Evolutionary conservation across 306 rosid genomes (phyloP).

Genomic region (Inga leiocalycina): DNA sequence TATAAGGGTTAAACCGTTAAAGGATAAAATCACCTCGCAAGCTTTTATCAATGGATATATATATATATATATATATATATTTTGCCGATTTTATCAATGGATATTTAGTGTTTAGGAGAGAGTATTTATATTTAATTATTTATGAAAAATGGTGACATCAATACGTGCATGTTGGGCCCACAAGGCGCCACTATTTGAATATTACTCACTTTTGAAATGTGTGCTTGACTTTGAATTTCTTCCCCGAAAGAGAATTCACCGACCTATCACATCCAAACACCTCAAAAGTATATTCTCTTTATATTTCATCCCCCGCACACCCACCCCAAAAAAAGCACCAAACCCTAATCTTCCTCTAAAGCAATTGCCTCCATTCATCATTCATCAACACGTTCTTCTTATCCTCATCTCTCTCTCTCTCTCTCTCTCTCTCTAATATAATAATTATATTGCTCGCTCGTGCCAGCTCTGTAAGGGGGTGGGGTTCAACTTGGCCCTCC

Average conservation of each 20-base stretch:
- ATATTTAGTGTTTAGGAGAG: too few relatives aligned
- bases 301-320: background rate
- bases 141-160: background rate
- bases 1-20: too few relatives aligned
- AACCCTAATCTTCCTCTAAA: background rate
- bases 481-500: conserved; percentile 3
- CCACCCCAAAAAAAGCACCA: background rate
- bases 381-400: conserved; percentile 20
- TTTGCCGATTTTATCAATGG: too few relatives aligned
- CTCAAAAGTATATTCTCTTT: background rate
- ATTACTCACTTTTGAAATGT: conserved; percentile 31
- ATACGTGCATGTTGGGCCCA: background rate
- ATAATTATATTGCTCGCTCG: background rate
- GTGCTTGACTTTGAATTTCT: conserved; percentile 64
- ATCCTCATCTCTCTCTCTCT: background rate
- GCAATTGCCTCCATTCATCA: background rate
- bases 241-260: conserved; percentile 35
- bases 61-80: too few relatives aligned
- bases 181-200: background rate
- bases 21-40: too few relatives aligned
- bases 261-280: conserved; percentile 32
- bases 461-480: background rate
- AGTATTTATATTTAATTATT: background rate
- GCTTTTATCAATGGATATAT: too few relatives aligned
- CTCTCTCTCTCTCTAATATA: background rate